Conservation (phyloP, 192 early-diverging fungal species). For the Umbelopsis vinacea region DNA sequence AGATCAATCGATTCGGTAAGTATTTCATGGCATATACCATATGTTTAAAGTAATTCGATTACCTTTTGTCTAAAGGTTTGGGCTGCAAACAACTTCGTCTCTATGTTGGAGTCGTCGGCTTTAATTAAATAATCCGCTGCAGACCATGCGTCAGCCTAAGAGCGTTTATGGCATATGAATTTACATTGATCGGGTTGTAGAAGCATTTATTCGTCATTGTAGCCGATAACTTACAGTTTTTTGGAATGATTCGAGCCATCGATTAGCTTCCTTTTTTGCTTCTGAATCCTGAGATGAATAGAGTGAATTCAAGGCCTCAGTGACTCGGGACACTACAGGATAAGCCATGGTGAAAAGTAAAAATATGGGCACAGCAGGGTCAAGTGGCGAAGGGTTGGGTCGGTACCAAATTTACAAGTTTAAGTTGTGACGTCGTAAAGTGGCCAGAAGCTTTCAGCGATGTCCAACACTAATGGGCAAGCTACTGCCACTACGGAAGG, state of each 20-base stretch:
- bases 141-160: constrained; percentile 84
- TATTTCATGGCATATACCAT: not conserved
- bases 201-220: not conserved
- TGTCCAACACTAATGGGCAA: constrained; percentile 23
- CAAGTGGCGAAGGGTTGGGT: not conserved
- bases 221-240: constrained; percentile 66
- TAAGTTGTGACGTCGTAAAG: constrained; percentile 6
- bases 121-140: constrained; percentile 75
- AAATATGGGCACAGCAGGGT: not conserved
- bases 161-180: not conserved
- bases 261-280: constrained; percentile 63
- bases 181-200: not conserved
- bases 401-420: not conserved
- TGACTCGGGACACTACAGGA: constrained; percentile 33
- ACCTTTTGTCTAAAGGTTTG: constrained; percentile 93
- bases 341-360: constrained; percentile 29
- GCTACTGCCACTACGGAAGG: constrained; percentile 12
- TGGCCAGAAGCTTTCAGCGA: constrained; percentile 8
- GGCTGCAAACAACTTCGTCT: constrained; percentile 85
- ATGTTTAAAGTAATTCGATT: not conserved
- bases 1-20: not conserved
- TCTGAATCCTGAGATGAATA: constrained; percentile 45
- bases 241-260: constrained; percentile 87
- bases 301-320: constrained; percentile 52
- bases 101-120: constrained; percentile 52